Evolutionary conservation across 2,329 filamentous ascomycete genomes (phyloP).

Genomic region (Falciphora oryzae): DNA sequence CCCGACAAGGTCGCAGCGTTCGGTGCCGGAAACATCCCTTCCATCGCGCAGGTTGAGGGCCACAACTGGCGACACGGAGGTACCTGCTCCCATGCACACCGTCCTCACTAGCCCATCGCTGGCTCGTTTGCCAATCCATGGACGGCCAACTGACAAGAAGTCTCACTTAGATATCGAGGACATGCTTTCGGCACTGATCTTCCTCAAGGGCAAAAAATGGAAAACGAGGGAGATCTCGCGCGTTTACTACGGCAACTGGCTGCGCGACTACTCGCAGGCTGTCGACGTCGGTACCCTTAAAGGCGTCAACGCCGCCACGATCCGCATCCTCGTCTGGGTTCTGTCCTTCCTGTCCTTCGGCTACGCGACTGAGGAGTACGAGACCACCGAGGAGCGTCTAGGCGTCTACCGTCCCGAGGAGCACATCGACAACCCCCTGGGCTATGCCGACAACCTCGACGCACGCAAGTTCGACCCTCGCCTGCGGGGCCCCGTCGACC

Average conservation of each 20-base stretch:
- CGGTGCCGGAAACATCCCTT: conserved; percentile 67
- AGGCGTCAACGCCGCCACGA: conserved; percentile 70
- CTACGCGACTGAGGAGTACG: conserved; percentile 81
- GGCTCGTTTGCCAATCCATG: too few relatives aligned
- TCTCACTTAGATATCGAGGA: conserved; percentile 63
- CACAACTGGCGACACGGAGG: conserved; percentile 66
- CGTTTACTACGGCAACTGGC: conserved; percentile 83
- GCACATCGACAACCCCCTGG: conserved; percentile 72
- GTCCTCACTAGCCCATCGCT: too few relatives aligned
- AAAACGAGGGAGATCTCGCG: conserved; percentile 71
- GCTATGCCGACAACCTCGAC: conserved; percentile 81
- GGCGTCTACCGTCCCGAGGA: conserved; percentile 76
- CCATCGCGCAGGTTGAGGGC: conserved; percentile 58
- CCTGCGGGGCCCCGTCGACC: conserved; percentile 71
- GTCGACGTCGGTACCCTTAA: conserved; percentile 77
- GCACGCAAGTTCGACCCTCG: conserved; percentile 76
- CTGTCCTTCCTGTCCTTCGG: conserved; percentile 77
- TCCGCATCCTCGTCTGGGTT: conserved; percentile 73
- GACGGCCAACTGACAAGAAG: not conserved
- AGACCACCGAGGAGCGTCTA: conserved; percentile 73
- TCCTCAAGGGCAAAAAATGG: conserved; percentile 80
- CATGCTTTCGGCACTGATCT: conserved; percentile 70
- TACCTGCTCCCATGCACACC: conserved; percentile 19
- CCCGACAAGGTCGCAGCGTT: conserved; percentile 55
- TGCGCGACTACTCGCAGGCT: conserved; percentile 79